Evolutionary conservation across 116 monocot genomes (phyloP), one percentile per base, ranked within the genome.

Genomic region (Papilionanthe hybrid): DNA sequence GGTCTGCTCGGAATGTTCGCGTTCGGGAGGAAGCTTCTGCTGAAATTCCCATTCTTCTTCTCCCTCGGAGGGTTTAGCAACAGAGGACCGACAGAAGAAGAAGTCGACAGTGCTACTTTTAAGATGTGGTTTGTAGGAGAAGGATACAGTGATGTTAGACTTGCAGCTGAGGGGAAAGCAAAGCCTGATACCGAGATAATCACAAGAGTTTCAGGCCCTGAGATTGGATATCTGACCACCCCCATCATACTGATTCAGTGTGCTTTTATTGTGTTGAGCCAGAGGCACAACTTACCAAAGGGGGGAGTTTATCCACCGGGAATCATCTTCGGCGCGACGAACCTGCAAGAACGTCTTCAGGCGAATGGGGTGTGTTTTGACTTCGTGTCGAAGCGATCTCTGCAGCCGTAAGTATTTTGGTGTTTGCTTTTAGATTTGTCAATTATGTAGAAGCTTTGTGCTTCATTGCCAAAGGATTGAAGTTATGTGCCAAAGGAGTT

Each of bases 91-190:
- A 88, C 97, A 7, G 94, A 92, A 68, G 97, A 94, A 79, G 90
- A 94, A 82, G 94, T 98, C 13, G 68, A 55, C 0, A 86, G 91
- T 77, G 94, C 97, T 29, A 77, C 84, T 9, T 98, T 98, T 86
- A 98, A 94, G 63, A 98, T 98, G 97, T 98, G 94, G 96, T 98
- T 98, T 72, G 76, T 97, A 1, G 97, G 88, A 42, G 45, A 72
- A 66, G 97, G 94, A 15, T 97, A 87, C 79, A 92, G 87, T 53
- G 86, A 97, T 82, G 84, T 30, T 17, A 82, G 65, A 22, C 55
- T 69, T 48, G 83, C 87, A 10, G 85, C 87, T 5, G 75, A 86
- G 50, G 42, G 72, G 12, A 63, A 42, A 13, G 49, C 53, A n/a
- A 92, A 92, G 78, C 89, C 87, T n/a, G 97, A 98, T 79, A 89